phyloP scores from a whole-genome alignment of 2,329 filamentous ascomycete species.

The Verruconis gallopava region DNA sequence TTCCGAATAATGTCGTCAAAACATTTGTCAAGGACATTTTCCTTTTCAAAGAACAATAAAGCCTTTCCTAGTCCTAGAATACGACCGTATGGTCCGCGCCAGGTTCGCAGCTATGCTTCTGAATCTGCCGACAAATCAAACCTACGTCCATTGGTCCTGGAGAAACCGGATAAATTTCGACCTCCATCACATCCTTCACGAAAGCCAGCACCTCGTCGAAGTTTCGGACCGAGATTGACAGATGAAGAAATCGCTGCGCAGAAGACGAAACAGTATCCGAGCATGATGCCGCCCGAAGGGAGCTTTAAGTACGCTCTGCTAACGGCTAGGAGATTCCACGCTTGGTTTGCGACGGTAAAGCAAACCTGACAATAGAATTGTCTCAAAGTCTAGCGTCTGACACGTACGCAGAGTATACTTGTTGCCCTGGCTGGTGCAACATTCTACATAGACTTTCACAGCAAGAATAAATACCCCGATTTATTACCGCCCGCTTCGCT shows the following conservation, averaged over 20 bases:
- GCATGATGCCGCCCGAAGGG: conserved; percentile 74
- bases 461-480: conserved; percentile 60
- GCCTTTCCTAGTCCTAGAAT: too few species aligned
- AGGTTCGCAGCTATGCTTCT: conserved; percentile 5
- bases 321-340: conserved; percentile 61
- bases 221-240: conserved; percentile 51
- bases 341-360: conserved; percentile 68
- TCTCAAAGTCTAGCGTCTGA: too few species aligned
- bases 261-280: conserved; percentile 63
- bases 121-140: conserved; percentile 5
- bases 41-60: too few species aligned
- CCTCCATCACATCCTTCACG: conserved; percentile 76
- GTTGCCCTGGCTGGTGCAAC: conserved; percentile 56
- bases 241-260: conserved; percentile 53
- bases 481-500: conserved; percentile 60
- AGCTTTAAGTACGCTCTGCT: conserved; percentile 78
- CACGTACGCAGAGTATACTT: conserved; percentile 52
- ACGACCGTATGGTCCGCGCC: too few species aligned
- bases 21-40: too few species aligned
- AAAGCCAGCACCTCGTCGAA: conserved; percentile 35
- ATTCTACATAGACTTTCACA: conserved; percentile 65
- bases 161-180: conserved; percentile 79
- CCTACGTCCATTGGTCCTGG: conserved; percentile 35
- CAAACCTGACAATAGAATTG: neutral
- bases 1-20: too few species aligned